Conservation (phyloP, 2,329 filamentous ascomycete species). For the Cladobotryum protrusum region DNA sequence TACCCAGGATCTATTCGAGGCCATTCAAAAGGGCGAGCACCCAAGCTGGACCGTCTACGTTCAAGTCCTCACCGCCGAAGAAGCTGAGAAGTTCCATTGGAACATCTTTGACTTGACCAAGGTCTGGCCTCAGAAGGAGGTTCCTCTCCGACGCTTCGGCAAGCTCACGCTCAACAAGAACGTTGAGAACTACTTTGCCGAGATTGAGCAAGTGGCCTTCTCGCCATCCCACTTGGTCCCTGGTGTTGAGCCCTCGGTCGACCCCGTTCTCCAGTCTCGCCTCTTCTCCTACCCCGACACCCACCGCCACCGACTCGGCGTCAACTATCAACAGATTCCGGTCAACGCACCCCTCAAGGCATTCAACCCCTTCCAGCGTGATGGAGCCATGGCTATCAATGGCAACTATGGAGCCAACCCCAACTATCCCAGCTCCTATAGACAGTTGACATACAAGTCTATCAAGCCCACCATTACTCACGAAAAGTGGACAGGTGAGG, state of each 20-base stretch:
- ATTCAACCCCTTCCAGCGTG: conserved; percentile 66
- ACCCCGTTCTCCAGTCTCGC: conserved; percentile 55
- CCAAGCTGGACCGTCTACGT: conserved; percentile 60
- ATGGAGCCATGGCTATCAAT: conserved; percentile 65
- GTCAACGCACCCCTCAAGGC: conserved; percentile 51
- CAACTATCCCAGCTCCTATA: conserved; percentile 50
- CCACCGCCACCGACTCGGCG: conserved; percentile 56
- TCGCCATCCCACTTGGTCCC: conserved; percentile 59
- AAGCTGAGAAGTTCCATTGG: conserved; percentile 55
- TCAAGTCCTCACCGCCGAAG: conserved; percentile 55
- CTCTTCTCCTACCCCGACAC: conserved; percentile 58
- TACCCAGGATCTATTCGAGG: conserved; percentile 57
- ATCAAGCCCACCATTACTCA: conserved; percentile 36
- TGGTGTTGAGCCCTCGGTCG: conserved; percentile 55
- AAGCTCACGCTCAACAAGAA: conserved; percentile 60
- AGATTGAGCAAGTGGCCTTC: conserved; percentile 64
- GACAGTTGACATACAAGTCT: conserved; percentile 36
- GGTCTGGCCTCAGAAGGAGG: conserved; percentile 58
- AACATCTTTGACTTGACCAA: conserved; percentile 66
- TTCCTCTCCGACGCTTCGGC: conserved; percentile 56
- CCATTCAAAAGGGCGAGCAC: conserved; percentile 54
- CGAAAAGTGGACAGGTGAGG: conserved; percentile 42
- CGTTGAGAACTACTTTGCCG: conserved; percentile 60
- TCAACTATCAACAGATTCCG: conserved; percentile 60
- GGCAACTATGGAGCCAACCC: conserved; percentile 55